phyloP scores from a whole-genome alignment of 2,329 filamentous ascomycete genomes.

The Knufia fluminis region DNA sequence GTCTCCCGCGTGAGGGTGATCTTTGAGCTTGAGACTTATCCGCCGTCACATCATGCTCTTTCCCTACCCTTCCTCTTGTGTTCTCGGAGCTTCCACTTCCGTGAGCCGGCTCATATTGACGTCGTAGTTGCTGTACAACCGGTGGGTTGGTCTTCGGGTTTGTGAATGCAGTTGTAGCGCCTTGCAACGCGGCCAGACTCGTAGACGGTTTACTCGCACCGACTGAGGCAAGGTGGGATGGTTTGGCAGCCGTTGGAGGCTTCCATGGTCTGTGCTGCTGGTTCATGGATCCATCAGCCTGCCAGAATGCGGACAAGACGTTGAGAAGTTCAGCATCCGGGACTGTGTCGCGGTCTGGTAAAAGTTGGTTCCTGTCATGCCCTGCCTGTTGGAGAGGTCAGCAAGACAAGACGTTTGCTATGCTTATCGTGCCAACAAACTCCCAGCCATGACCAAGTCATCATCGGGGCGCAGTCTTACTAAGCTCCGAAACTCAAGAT shows the following conservation, averaged over 20 bases:
- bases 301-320: not conserved
- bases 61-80: not conserved
- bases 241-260: slow-evolving; percentile 23
- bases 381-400: not conserved
- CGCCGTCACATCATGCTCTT: not conserved
- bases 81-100: not conserved
- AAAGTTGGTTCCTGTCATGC: not conserved
- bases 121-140: not conserved
- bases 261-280: slow-evolving; percentile 19
- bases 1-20: slow-evolving; percentile 4
- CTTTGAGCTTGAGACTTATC: not conserved
- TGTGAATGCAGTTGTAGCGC: slow-evolving; percentile 19
- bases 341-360: not conserved
- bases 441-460: not conserved
- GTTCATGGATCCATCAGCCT: slow-evolving; percentile 21
- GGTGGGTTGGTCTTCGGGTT: not conserved
- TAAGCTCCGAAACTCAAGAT: too few relatives aligned
- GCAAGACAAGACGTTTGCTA: not conserved
- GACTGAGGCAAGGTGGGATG: slow-evolving; percentile 14
- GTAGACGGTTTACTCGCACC: slow-evolving; percentile 10
- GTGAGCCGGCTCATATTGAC: not conserved
- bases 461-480: not conserved
- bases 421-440: not conserved
- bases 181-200: slow-evolving; percentile 18
- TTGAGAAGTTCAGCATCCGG: not conserved